Base-by-base conservation (phyloP, 176 grass and related monocot species). In the Paspalum vaginatum region DNA sequence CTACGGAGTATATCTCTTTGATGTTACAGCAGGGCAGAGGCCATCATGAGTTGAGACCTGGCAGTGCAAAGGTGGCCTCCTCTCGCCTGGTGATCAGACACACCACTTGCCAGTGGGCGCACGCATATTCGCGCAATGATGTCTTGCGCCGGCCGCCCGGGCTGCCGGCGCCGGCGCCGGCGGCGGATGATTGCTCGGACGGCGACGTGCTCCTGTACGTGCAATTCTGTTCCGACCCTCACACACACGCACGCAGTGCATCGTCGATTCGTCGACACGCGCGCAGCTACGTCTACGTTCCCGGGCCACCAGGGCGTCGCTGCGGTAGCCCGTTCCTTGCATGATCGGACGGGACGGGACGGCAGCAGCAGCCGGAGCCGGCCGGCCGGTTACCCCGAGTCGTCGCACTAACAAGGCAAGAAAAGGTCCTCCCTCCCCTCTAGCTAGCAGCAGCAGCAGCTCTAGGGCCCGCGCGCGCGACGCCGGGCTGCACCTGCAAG, bases 381-480 rank as follows among this genome's bases (percentile, higher is more conserved):
- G 39, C 37, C 70, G 70, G 52, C 55, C 8, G 22, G 9, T 5
- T 12, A 12, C 4, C 32, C 8, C 54, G 46, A 26, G 50, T 50
- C 25, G 50, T 50, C 25, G 26, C 81, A 84, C 68, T 85, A 89
- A 89, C 77, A 89, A 80, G 72, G 64, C 63, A 71, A 79, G 42
- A 53, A 79, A 66, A 66, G 48, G 47, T 45, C 52, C 25, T n/a
- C n/a, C n/a, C n/a, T n/a, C n/a, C n/a, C n/a, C n/a, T n/a, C n/a
- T n/a, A n/a, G n/a, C n/a, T n/a, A n/a, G n/a, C n/a, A n/a, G n/a
- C n/a, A 52, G 69, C n/a, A 70, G 68, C 46, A 32, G 32, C 16
- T 57, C 2, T 61, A 48, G 42, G 72, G 49, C 6, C 32, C 32
- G 18, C 25, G 64, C 38, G 66, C 11, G 16, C 6, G 62, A 65